These are phyloP conservation scores for Penstemon newberryi DNA, from an alignment of 257 asterid species.

Conservation along the genomic window DNA sequence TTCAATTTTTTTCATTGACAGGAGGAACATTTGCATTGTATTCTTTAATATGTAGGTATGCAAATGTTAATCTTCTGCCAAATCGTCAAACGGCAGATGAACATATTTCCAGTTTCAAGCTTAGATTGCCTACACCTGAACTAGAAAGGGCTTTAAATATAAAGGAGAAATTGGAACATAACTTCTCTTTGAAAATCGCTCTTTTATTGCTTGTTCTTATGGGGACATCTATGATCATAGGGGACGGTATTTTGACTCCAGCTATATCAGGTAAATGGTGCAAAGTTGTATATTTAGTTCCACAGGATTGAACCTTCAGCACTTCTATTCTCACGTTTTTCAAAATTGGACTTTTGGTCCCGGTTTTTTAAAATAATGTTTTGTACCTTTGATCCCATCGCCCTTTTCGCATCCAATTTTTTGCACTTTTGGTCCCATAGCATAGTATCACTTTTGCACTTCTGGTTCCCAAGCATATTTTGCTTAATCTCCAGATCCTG, in stretches of 20 bases:
- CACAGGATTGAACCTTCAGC: too few relatives aligned
- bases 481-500: slow-evolving; percentile 2
- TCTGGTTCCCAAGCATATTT: too few relatives aligned
- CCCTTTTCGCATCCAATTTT: too few relatives aligned
- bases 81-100: slow-evolving; percentile 87
- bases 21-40: slow-evolving; percentile 97
- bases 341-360: too few relatives aligned
- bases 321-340: too few relatives aligned
- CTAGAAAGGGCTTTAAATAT: slow-evolving; percentile 83
- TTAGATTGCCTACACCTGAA: slow-evolving; percentile 88
- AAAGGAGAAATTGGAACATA: slow-evolving; percentile 77
- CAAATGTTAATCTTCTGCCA: slow-evolving; percentile 86
- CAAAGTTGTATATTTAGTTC: too few relatives aligned
- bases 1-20: slow-evolving; percentile 40
- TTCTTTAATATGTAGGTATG: slow-evolving; percentile 89
- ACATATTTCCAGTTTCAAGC: slow-evolving; percentile 85
- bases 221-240: slow-evolving; percentile 95
- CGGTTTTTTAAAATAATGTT: too few relatives aligned
- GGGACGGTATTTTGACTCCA: slow-evolving; percentile 94
- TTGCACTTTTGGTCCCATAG: too few relatives aligned
- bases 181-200: slow-evolving; percentile 49
- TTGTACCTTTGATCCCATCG: too few relatives aligned
- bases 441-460: too few relatives aligned
- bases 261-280: slow-evolving; percentile 80
- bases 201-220: slow-evolving; percentile 76